Evolutionary conservation across 2,329 filamentous ascomycete species (phyloP).

Genomic region (Fusarium ambrosium): DNA sequence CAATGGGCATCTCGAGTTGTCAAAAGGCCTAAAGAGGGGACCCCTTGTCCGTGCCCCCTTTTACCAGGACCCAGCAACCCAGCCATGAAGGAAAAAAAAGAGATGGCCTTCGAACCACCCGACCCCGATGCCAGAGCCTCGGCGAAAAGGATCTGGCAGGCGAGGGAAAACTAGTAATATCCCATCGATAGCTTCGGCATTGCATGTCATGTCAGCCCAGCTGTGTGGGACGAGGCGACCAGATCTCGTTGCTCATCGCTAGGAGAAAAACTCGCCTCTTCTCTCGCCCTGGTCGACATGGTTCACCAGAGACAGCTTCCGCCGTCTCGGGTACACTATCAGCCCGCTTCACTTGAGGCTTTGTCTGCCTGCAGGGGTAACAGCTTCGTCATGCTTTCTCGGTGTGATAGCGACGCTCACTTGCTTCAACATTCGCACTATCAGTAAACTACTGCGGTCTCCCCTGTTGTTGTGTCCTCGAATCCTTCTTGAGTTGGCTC

Average conservation of each 20-base stretch:
- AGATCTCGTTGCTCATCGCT: background rate
- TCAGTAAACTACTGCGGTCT: constrained; percentile 17
- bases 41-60: constrained; percentile 32
- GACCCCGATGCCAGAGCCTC: background rate
- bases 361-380: constrained; percentile 22
- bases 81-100: background rate
- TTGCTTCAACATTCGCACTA: constrained; percentile 15
- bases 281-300: constrained; percentile 2
- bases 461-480: background rate
- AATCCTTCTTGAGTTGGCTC: constrained; percentile 13
- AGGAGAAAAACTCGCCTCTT: background rate
- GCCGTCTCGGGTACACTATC: constrained; percentile 2
- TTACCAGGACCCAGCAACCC: constrained; percentile 16
- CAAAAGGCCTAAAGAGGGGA: background rate
- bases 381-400: constrained; percentile 1
- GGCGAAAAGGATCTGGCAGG: constrained; percentile 1
- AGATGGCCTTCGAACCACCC: background rate
- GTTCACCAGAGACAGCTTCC: constrained; percentile 5
- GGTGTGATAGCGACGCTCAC: constrained; percentile 18
- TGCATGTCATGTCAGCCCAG: background rate
- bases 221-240: background rate
- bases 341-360: constrained; percentile 5
- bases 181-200: background rate
- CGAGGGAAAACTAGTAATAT: background rate
- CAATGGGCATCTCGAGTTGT: constrained; percentile 10